Evolutionary conservation across 2,329 filamentous ascomycete genomes (phyloP).

Genomic region (Blastomyces parvus): DNA sequence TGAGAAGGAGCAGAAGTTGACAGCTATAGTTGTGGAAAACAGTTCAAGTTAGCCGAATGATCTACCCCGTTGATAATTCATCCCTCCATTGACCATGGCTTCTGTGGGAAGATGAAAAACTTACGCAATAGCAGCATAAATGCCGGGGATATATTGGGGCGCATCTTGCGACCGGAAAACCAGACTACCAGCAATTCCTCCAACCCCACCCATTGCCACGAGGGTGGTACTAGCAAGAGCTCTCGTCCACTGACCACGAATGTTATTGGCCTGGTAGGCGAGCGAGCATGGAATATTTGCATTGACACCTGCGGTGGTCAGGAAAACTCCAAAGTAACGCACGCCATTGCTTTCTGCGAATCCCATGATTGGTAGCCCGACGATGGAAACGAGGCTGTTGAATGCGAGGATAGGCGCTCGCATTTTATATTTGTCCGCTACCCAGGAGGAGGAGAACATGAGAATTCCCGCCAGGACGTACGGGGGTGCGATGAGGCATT

Average conservation of each 20-base stretch:
- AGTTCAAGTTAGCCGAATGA: slow-evolving; percentile 35
- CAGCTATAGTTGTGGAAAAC: slow-evolving; percentile 19
- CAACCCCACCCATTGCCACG: slow-evolving; percentile 66
- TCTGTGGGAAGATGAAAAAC: slow-evolving; percentile 6
- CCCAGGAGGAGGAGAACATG: slow-evolving; percentile 52
- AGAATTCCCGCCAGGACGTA: slow-evolving; percentile 56
- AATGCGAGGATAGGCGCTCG: slow-evolving; percentile 57
- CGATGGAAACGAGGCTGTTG: slow-evolving; percentile 57
- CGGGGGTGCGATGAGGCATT: slow-evolving; percentile 63
- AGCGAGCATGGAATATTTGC: slow-evolving; percentile 66
- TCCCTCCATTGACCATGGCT: neutral
- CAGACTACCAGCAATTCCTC: slow-evolving; percentile 64
- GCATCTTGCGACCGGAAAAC: slow-evolving; percentile 51
- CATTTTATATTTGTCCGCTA: slow-evolving; percentile 57
- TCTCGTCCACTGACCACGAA: slow-evolving; percentile 81
- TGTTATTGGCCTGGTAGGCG: slow-evolving; percentile 79
- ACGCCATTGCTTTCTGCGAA: slow-evolving; percentile 49
- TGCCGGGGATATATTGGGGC: slow-evolving; percentile 28
- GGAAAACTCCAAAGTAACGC: slow-evolving; percentile 65
- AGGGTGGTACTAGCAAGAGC: slow-evolving; percentile 68
- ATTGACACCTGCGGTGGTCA: slow-evolving; percentile 67
- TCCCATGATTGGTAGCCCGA: slow-evolving; percentile 64
- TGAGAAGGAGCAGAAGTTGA: slow-evolving; percentile 26
- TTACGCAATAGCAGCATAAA: slow-evolving; percentile 25
- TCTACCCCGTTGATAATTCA: neutral